Base-by-base conservation (phyloP, 2,329 filamentous ascomycete species). In the Ploettnerulaceae sp. region DNA sequence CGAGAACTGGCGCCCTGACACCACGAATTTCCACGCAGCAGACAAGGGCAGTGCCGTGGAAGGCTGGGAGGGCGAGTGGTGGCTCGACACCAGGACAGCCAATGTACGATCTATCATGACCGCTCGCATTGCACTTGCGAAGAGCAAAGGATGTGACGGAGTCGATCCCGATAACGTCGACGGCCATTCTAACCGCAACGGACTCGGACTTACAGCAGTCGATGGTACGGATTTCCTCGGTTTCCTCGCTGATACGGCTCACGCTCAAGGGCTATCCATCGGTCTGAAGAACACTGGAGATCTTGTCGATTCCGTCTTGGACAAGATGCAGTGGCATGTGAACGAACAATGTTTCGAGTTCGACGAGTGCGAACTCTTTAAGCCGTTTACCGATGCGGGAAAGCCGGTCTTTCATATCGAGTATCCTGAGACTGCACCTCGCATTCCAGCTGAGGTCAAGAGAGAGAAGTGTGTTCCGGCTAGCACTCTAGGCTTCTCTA, bases 351-450 rank as follows among this genome's bases (percentile, higher is more conserved):
- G 84, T 61, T 70, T 74, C 11, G 57, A 82, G 60, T 78, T 76
- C 55, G 53, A 66, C 4, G 81, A 86, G 61, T 86, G 82, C 59
- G 65, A 68, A 24, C 71, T 65, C 1, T 86, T 80, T 59, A 63
- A 67, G 2, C 65, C 73, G 4, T 86, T 86, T 58, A 73, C 82
- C 46, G 56, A 71, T 8, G 74, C 73, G 5, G 70, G 71, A 22
- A 86, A 86, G 63, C 82, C 83, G 2, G 82, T 87, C 22, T 86
- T 87, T 61, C 77, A 86, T 61, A 84, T 87, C 53, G 84, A 87
- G 67, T 87, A 87, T 59, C 80, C 81, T 2, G 68, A 74, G 18
- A 47, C n/a, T 6, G 43, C 45, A 4, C 38, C 48, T 2, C 26
- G 17, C 29, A 21, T 49, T 12, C 25, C 33, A 5, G 17, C 43